Base-by-base conservation (phyloP, 202 grass and related monocot genomes). In the Digitaria exilis region DNA sequence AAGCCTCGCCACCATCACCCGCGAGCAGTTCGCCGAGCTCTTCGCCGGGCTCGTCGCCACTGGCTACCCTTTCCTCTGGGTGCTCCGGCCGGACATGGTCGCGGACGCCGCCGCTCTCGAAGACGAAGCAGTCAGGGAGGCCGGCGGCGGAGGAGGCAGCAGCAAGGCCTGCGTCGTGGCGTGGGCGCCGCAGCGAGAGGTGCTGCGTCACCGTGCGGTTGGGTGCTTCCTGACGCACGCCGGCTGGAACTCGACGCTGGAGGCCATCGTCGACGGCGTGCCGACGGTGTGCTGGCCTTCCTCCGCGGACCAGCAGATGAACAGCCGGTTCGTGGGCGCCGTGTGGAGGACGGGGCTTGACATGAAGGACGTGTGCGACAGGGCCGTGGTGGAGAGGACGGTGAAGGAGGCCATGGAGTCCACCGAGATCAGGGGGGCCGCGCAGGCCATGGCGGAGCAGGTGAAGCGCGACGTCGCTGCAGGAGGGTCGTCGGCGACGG, bases 341-440 rank as follows among this genome's bases (percentile, higher is more conserved):
- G 56, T 59, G 56, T 59, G 56, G 56, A 59, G 24, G 56, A 59
- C 3, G 0, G 56, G 56, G 56, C 56, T 59, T 22, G 56, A 59
- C 56, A 59, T 59, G 24, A 59, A 59, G 56, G 56, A 59, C 24
- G 56, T 15, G 24, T 59, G 56, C 56, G 24, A 28, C 9, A 59
- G 56, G 1, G 56, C 1, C 56, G 56, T 28, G 24, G 56, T 59
- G 56, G 56, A 59, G 56, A 28, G 14, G 17, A 88, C 85, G 88
- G 91, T 93, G 34, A 87, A 81, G 66, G 58, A 88, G 73, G 80
- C 86, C 22, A 89, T 92, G 90, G 90, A 59, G 24, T 87, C 83
- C 5, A 35, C 7, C 5, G 84, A 80, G 63, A 65, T 92, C 9
- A 55, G 80, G 54, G 9, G 1, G 13, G 72, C 83, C 9, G 80